Evolutionary conservation across 1,284 basidiomycete genomes (phyloP).

Genomic region (Malassezia pachydermatis): DNA sequence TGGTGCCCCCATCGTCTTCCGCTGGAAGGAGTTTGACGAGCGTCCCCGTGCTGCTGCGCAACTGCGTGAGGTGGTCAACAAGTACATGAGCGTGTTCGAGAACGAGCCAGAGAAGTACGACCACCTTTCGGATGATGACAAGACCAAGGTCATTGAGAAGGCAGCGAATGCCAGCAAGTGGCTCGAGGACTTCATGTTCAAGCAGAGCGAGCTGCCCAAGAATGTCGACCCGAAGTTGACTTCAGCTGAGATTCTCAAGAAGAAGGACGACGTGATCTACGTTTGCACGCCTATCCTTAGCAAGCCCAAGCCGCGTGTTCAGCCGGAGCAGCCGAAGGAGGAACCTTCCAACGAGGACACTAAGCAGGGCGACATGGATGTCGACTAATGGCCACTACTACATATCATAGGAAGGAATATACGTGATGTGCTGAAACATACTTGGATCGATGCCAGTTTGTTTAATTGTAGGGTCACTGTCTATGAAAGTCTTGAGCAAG

Average conservation of each 20-base stretch:
- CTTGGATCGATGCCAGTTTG: background rate
- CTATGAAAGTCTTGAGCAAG: too few relatives aligned
- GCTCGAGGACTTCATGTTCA: conserved; percentile 43
- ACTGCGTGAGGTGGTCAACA: conserved; percentile 43
- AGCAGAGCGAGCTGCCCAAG: conserved; percentile 46
- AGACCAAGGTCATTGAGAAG: conserved; percentile 46
- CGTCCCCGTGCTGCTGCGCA: conserved; percentile 42
- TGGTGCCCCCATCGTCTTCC: conserved; percentile 38
- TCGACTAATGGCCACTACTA: conserved; percentile 26
- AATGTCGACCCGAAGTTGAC: conserved; percentile 45
- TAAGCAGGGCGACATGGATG: conserved; percentile 39
- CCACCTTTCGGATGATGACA: conserved; percentile 45
- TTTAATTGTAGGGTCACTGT: background rate
- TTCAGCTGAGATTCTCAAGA: conserved; percentile 38
- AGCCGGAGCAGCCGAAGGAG: conserved; percentile 25
- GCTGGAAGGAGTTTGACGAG: conserved; percentile 40
- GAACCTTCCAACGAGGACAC: conserved; percentile 22
- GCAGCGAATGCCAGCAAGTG: conserved; percentile 43
- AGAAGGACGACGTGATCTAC: conserved; percentile 45
- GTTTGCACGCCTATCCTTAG: conserved; percentile 38
- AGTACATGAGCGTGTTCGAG: conserved; percentile 39
- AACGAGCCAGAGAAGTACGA: conserved; percentile 43
- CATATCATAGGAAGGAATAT: background rate
- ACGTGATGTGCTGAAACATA: background rate
- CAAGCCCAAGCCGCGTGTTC: conserved; percentile 36